phyloP scores from a whole-genome alignment of 2,329 filamentous ascomycete species.

The Lojkania enalia region DNA sequence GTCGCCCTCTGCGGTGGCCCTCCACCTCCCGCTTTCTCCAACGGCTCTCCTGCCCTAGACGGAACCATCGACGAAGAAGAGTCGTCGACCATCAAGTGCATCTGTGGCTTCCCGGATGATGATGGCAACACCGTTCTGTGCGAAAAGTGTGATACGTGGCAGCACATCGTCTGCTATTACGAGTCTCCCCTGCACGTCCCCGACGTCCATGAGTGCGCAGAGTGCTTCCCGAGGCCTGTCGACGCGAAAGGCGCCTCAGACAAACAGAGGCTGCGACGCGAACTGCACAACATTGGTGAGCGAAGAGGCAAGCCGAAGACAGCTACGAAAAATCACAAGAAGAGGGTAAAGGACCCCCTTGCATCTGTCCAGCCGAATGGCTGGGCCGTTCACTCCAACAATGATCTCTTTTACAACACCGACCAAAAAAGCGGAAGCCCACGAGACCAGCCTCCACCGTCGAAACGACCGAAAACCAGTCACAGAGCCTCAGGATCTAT shows the following conservation, averaged over 20 bases:
- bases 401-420: slow-evolving; percentile 55
- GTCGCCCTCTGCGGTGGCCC: slow-evolving; percentile 34
- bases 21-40: slow-evolving; percentile 39
- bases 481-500: slow-evolving; percentile 80
- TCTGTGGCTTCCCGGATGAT: slow-evolving; percentile 90
- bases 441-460: slow-evolving; percentile 61
- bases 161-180: slow-evolving; percentile 98
- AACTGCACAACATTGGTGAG: slow-evolving; percentile 58
- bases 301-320: slow-evolving; percentile 75
- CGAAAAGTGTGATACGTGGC: slow-evolving; percentile 95
- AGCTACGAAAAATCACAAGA: slow-evolving; percentile 81
- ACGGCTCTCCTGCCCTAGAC: slow-evolving; percentile 41
- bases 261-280: slow-evolving; percentile 66
- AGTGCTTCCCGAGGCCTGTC: slow-evolving; percentile 78
- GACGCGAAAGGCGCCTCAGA: slow-evolving; percentile 76
- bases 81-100: slow-evolving; percentile 96
- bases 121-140: slow-evolving; percentile 98
- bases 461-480: slow-evolving; percentile 79
- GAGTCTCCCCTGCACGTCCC: slow-evolving; percentile 71
- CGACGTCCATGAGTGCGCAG: slow-evolving; percentile 81
- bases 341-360: slow-evolving; percentile 72
- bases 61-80: slow-evolving; percentile 66
- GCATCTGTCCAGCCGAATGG: slow-evolving; percentile 68
- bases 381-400: slow-evolving; percentile 58
- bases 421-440: slow-evolving; percentile 56